These are phyloP conservation scores for Crotalaria pallida DNA, from an alignment of 306 rosid genomes.

Conservation along the genomic window DNA sequence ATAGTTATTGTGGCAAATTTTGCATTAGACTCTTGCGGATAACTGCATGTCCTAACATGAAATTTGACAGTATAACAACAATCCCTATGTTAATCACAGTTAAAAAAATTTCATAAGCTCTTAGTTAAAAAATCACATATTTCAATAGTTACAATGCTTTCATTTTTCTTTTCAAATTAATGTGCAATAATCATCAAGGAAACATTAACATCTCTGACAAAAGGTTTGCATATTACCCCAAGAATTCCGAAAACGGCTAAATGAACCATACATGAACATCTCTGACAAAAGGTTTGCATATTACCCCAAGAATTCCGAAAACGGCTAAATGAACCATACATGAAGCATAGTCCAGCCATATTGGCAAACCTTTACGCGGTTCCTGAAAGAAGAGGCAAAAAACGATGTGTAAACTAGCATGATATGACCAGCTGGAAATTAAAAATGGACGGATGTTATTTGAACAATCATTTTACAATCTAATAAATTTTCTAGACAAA, in stretches of 20 bases:
- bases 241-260: conserved; percentile 46
- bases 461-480: too few relatives aligned
- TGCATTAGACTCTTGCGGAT: conserved; percentile 6
- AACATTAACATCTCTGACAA: too few relatives aligned
- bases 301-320: conserved; percentile 53
- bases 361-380: conserved; percentile 23
- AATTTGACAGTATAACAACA: neutral
- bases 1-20: neutral
- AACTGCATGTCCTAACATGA: neutral
- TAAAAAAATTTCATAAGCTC: neutral
- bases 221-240: conserved; percentile 35
- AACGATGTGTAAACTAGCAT: neutral
- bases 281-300: neutral
- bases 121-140: neutral
- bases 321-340: conserved; percentile 36
- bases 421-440: neutral
- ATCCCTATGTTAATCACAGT: neutral
- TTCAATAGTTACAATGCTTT: neutral
- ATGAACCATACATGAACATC: conserved; percentile 28
- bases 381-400: conserved; percentile 29
- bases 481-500: too few relatives aligned
- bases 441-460: neutral
- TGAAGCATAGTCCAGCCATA: conserved; percentile 32
- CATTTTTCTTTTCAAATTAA: neutral
- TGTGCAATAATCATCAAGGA: too few relatives aligned